A percentile compares a stretch with the other conserved stretches of the same genome.
These are phyloP conservation scores for Aleurites moluccanus DNA, from an alignment of 441 rosid genomes.

Conservation along the genomic window DNA sequence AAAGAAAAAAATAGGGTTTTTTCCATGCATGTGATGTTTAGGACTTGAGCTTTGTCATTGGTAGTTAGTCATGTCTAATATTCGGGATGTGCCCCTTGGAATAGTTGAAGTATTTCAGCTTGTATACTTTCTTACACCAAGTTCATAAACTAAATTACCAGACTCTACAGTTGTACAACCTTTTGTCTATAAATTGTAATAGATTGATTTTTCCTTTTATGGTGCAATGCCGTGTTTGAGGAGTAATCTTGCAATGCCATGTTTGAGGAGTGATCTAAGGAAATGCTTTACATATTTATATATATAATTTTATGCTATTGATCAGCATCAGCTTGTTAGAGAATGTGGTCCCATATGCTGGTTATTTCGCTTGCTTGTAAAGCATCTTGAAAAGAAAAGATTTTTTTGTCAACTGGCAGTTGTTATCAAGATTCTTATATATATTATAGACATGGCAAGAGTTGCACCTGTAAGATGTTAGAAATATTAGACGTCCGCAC, in stretches of 20 bases:
- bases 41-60: neutral
- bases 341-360: no score
- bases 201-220: neutral
- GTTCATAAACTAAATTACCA: neutral
- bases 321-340: no score
- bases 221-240: neutral
- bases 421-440: neutral
- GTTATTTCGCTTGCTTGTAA: no score
- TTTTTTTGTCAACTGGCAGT: neutral
- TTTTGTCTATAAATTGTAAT: neutral
- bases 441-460: neutral
- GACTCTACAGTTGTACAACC: conserved; percentile 3
- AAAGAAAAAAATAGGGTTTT: no score
- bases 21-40: neutral
- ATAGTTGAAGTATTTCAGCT: neutral
- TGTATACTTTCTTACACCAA: conserved; percentile 4
- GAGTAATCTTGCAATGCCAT: no score
- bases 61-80: neutral
- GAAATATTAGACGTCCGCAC: conserved; percentile 16
- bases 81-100: neutral
- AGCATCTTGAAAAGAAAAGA: no score
- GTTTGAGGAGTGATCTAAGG: neutral
- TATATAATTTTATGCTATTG: no score
- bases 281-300: neutral
- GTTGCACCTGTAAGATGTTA: neutral